phyloP scores from a whole-genome alignment of 1,139 yeast species.

The Lodderomyces jiufengensis region DNA sequence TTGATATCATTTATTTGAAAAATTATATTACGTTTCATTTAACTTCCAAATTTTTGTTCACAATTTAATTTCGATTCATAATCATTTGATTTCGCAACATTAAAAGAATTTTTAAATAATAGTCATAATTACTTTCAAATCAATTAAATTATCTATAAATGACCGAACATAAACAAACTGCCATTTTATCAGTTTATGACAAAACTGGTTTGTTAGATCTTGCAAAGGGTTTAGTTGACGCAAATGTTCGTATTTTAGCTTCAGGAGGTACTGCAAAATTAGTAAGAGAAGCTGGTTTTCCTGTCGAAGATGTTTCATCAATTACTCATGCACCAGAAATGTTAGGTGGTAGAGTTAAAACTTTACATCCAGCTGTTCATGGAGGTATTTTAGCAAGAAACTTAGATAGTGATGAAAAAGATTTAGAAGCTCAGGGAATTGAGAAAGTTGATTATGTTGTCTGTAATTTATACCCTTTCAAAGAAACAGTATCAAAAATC shows the following conservation, averaged over 20 bases:
- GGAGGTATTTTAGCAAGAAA: constrained; percentile 97
- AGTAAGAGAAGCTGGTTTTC: constrained; percentile 96
- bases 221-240: constrained; percentile 88
- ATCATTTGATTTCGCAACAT: no score
- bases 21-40: no score
- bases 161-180: constrained; percentile 63
- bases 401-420: constrained; percentile 84
- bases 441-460: constrained; percentile 95
- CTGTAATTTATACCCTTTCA: constrained; percentile 96
- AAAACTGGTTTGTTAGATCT: constrained; percentile 94
- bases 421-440: constrained; percentile 81
- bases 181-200: constrained; percentile 94
- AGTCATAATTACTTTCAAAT: neutral
- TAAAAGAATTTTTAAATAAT: neutral
- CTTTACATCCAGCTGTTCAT: constrained; percentile 97
- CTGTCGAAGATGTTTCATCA: constrained; percentile 90
- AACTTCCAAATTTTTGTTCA: no score
- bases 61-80: neutral
- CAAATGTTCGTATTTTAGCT: constrained; percentile 87
- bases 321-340: constrained; percentile 98
- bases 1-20: no score
- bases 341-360: constrained; percentile 98
- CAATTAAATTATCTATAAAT: constrained; percentile 14
- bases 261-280: constrained; percentile 96
- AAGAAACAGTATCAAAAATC: constrained; percentile 92